Conservation (phyloP, 306 rosid genomes). For the Acacia melanoxylon region DNA sequence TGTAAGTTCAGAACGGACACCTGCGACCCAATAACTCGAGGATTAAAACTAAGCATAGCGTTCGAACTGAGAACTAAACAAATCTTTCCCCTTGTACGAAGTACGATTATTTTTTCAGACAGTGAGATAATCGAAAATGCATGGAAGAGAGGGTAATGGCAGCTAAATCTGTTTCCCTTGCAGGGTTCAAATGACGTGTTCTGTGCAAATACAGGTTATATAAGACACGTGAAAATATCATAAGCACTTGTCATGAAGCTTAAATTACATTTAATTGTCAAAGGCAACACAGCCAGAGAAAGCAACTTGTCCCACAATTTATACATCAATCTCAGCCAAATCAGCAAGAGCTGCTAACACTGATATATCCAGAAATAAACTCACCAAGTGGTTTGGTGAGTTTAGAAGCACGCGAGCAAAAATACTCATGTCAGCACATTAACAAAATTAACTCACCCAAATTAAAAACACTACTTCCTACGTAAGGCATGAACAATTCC, state of each 20-base stretch:
- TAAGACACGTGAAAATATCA: conserved; percentile 17
- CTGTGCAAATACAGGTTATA: background rate
- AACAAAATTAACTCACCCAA: conserved; percentile 13
- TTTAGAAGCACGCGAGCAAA: background rate
- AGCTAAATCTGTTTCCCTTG: conserved; percentile 1
- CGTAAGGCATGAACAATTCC: conserved; percentile 21
- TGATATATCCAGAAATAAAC: conserved; percentile 16
- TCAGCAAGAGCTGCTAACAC: conserved; percentile 2
- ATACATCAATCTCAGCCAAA: conserved; percentile 31
- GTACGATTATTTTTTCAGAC: background rate
- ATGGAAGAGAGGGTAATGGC: background rate
- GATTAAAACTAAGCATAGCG: background rate
- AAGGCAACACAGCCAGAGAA: conserved; percentile 21
- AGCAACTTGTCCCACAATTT: conserved; percentile 36
- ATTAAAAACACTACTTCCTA: conserved; percentile 29
- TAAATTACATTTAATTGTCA: conserved; percentile 25
- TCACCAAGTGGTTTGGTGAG: conserved; percentile 17
- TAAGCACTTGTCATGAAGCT: conserved; percentile 1
- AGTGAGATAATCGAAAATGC: background rate
- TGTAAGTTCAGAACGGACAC: background rate
- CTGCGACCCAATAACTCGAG: background rate
- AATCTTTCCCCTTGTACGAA: background rate
- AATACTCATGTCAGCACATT: background rate
- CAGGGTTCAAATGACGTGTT: background rate
- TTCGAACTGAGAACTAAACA: no score